Percentiles rank a stretch among this genome's conserved stretches.
phyloP scores from a whole-genome alignment of 2,329 filamentous ascomycete genomes.

The Cytospora piceicola region DNA sequence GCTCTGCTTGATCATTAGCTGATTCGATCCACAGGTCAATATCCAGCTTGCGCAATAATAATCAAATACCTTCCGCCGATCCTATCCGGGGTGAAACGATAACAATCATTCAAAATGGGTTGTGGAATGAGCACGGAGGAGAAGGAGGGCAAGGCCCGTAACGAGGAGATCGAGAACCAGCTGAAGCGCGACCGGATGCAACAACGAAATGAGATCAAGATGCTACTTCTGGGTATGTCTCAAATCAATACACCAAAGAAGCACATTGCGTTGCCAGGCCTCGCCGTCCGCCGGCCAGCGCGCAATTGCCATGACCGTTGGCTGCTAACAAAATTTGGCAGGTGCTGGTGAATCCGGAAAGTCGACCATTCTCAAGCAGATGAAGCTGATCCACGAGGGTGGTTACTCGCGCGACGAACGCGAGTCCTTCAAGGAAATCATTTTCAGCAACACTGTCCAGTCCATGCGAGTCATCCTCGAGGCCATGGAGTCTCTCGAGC shows the following conservation, averaged over 20 bases:
- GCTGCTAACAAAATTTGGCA: slow-evolving; percentile 44
- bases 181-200: slow-evolving; percentile 98
- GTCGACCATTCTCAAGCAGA: slow-evolving; percentile 93
- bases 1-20: background rate
- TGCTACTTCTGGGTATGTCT: slow-evolving; percentile 90
- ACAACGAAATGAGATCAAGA: slow-evolving; percentile 99
- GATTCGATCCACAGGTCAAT: slow-evolving; percentile 4
- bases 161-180: slow-evolving; percentile 99
- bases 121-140: slow-evolving; percentile 99
- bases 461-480: slow-evolving; percentile 72
- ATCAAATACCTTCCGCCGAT: background rate
- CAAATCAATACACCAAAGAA: background rate
- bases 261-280: background rate
- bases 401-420: slow-evolving; percentile 92
- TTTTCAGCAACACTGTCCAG: slow-evolving; percentile 72
- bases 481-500: slow-evolving; percentile 70
- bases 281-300: background rate
- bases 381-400: slow-evolving; percentile 99
- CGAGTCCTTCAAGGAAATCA: slow-evolving; percentile 72
- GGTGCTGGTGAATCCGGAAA: slow-evolving; percentile 98
- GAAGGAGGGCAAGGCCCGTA: slow-evolving; percentile 99
- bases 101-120: slow-evolving; percentile 77
- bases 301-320: background rate
- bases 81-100: slow-evolving; percentile 23
- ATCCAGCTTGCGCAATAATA: slow-evolving; percentile 3